Evolutionary conservation across 2,329 filamentous ascomycete species (phyloP).

Genomic region (Eurotiales sp.): DNA sequence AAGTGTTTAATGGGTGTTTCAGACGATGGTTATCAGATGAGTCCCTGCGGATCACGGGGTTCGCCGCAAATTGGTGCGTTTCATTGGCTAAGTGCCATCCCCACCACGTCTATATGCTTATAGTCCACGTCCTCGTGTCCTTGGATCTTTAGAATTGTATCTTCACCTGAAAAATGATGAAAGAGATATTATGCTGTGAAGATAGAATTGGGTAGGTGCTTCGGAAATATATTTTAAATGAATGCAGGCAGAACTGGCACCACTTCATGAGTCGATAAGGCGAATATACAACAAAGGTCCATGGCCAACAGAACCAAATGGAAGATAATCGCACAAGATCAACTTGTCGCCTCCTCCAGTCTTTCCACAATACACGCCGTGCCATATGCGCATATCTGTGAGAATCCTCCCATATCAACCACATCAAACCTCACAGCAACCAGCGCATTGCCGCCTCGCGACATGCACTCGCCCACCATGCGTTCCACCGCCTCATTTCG

Average conservation of each 20-base stretch:
- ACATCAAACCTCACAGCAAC: conserved; percentile 59
- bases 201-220: too few relatives aligned
- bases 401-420: conserved; percentile 53
- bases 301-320: neutral
- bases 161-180: too few relatives aligned
- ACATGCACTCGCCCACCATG: conserved; percentile 55
- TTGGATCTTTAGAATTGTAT: too few relatives aligned
- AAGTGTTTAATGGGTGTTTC: too few relatives aligned
- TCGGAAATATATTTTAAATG: too few relatives aligned
- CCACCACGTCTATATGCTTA: neutral
- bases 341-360: conserved; percentile 35
- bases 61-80: neutral
- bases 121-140: neutral
- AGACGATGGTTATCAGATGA: too few relatives aligned
- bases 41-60: neutral
- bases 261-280: too few relatives aligned
- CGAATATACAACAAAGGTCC: neutral
- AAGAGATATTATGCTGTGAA: too few relatives aligned
- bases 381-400: conserved; percentile 59
- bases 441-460: conserved; percentile 57
- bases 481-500: conserved; percentile 58
- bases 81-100: neutral
- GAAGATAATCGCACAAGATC: too few relatives aligned
- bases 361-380: conserved; percentile 58
- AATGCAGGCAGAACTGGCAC: too few relatives aligned